phyloP scores from a whole-genome alignment of 768 basidiomycete species.

The Mycena chlorophos region DNA sequence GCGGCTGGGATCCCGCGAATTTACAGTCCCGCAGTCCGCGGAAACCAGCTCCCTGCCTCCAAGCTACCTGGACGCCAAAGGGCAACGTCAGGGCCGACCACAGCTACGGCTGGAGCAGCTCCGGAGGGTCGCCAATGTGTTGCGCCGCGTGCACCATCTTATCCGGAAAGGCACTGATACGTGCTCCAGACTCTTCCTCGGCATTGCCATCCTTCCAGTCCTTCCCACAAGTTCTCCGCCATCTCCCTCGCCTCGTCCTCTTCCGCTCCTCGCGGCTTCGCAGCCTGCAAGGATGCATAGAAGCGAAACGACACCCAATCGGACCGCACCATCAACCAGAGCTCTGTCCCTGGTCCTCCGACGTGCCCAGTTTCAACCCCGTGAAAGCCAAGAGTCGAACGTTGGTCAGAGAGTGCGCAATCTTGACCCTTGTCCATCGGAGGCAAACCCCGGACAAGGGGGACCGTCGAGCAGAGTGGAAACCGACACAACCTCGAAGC shows the following conservation, averaged over 20 bases:
- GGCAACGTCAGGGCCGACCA: slow-evolving; percentile 57
- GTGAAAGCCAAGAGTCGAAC: slow-evolving; percentile 75
- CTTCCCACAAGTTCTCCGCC: slow-evolving; percentile 89
- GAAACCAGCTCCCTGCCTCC: slow-evolving; percentile 70
- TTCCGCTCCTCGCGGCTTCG: slow-evolving; percentile 91
- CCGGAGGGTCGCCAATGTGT: slow-evolving; percentile 86
- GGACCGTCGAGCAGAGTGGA: slow-evolving; percentile 42
- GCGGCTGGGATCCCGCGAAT: slow-evolving; percentile 51
- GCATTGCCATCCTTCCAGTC: slow-evolving; percentile 97
- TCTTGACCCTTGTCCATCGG: slow-evolving; percentile 9
- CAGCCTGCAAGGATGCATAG: slow-evolving; percentile 93
- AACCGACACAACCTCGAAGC: no score
- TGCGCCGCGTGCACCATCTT: slow-evolving; percentile 44
- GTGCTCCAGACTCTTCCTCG: slow-evolving; percentile 64
- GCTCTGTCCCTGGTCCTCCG: slow-evolving; percentile 59
- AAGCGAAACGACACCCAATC: slow-evolving; percentile 97
- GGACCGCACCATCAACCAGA: slow-evolving; percentile 83
- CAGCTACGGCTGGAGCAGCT: slow-evolving; percentile 79
- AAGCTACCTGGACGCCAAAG: slow-evolving; percentile 58
- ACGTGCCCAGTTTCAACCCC: slow-evolving; percentile 70
- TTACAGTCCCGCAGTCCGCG: slow-evolving; percentile 66
- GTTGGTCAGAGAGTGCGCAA: slow-evolving; percentile 63
- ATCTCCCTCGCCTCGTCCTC: slow-evolving; percentile 92
- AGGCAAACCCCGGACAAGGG: slow-evolving; percentile 38
- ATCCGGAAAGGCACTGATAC: slow-evolving; percentile 5